These are phyloP conservation scores for Microdochium nivale DNA, from an alignment of 2,329 filamentous ascomycete species.

Conservation along the genomic window DNA sequence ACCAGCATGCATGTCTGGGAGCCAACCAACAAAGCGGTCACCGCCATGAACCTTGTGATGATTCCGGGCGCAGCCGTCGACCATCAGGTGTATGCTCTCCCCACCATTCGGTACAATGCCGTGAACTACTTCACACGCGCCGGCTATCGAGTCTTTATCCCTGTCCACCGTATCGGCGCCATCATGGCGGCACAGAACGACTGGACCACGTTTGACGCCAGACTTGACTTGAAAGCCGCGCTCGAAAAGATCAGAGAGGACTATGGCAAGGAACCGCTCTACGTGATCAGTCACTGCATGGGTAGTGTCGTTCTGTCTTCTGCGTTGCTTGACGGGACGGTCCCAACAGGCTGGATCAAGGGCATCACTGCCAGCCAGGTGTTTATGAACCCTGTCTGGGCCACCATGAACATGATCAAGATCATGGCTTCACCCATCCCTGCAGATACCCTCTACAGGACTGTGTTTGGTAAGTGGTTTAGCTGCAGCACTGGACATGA, in stretches of 20 bases:
- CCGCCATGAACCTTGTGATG: slow-evolving; percentile 46
- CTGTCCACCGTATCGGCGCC: slow-evolving; percentile 49
- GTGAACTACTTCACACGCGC: slow-evolving; percentile 53
- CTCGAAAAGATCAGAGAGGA: slow-evolving; percentile 40
- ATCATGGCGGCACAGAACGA: slow-evolving; percentile 38
- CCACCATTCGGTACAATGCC: slow-evolving; percentile 54
- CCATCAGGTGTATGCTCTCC: slow-evolving; percentile 53
- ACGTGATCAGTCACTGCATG: slow-evolving; percentile 55
- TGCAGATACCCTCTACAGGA: slow-evolving; percentile 39
- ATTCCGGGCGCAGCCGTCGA: slow-evolving; percentile 55
- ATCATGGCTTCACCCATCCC: slow-evolving; percentile 36
- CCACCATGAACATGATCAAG: slow-evolving; percentile 47
- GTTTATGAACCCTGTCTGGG: slow-evolving; percentile 55
- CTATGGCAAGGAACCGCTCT: slow-evolving; percentile 33
- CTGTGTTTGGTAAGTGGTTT: slow-evolving; percentile 45
- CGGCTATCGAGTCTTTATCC: slow-evolving; percentile 51
- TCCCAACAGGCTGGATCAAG: slow-evolving; percentile 45
- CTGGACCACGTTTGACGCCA: slow-evolving; percentile 52
- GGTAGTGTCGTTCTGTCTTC: slow-evolving; percentile 49
- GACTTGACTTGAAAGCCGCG: slow-evolving; percentile 49
- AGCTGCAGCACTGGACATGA: slow-evolving; percentile 36
- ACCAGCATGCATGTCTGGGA: slow-evolving; percentile 51
- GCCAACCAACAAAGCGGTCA: slow-evolving; percentile 28
- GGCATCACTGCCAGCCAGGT: slow-evolving; percentile 53
- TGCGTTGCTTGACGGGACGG: slow-evolving; percentile 54